Base-by-base conservation (phyloP, 331 rosid species). In the Cucumis variabilis region DNA sequence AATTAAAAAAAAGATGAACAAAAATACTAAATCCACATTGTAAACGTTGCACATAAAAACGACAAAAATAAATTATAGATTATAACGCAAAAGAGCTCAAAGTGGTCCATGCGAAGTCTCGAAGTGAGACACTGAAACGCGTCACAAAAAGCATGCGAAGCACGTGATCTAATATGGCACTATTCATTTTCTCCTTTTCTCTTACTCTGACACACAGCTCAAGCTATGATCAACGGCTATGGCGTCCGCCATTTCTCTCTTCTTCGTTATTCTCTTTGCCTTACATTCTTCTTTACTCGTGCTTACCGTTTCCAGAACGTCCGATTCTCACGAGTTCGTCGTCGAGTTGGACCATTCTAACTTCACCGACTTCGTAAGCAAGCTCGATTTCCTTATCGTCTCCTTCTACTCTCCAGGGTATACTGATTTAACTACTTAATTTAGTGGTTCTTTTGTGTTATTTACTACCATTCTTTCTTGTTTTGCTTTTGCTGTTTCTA, bases 341-440 rank as follows among this genome's bases (percentile, higher is more conserved):
- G 60, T 63, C 75, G 41, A 70, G 21, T 37, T 83, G n/a, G 86
- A 83, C 37, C 86, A n/a, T 20, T 83, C 86, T 25, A 83, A 83
- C 75, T 83, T 65, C 86, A 62, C 86, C 60, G 24, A 83, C n/a
- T 62, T 66, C 70, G 86, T 65, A 12, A 83, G 62, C 86, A 83
- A 83, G 9, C 86, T 20, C 86, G 74, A 83, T 17, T 83, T 83
- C 86, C 70, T 83, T 41, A 44, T 83, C 86, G 75, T 83, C 86
- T 62, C 58, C 74, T 83, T 83, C 75, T 83, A 83, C 86, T n/a
- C 86, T 37, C 86, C 75, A 3, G 8, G 86, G 86, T 82, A 63
- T 33, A 41, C 58, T 75, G 20, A 44, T 41, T 41, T 12, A 33
- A 17, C 78, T 72, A 15, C 51, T 72, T 37, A 72, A 72, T 30